Evolutionary conservation across 169 alveolate genomes (phyloP).

Genomic region (Nephromyces sp.): DNA sequence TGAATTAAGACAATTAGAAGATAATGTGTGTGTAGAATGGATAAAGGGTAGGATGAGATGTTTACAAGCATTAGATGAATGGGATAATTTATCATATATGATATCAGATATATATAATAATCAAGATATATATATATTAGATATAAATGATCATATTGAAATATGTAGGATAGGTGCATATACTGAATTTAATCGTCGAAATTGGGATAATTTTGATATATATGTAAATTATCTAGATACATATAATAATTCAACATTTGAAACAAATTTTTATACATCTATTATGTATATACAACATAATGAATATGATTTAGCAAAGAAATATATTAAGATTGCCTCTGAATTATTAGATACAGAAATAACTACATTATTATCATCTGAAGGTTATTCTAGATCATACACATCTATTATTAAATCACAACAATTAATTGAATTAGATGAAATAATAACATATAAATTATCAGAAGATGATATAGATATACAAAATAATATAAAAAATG

Average conservation of each 20-base stretch:
- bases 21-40: constrained; percentile 33
- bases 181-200: too few relatives aligned
- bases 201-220: too few relatives aligned
- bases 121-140: neutral
- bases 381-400: constrained; percentile 75
- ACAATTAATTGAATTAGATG: constrained; percentile 70
- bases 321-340: constrained; percentile 57
- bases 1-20: constrained; percentile 37
- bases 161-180: too few relatives aligned
- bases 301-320: constrained; percentile 51
- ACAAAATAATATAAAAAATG: too few relatives aligned
- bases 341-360: constrained; percentile 64
- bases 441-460: too few relatives aligned
- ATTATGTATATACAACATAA: constrained; percentile 53
- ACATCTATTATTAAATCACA: constrained; percentile 64
- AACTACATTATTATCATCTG: constrained; percentile 67
- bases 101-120: neutral
- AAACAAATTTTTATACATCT: constrained; percentile 62
- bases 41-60: constrained; percentile 26
- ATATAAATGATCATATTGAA: too few relatives aligned
- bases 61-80: constrained; percentile 13
- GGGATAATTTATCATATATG: constrained; percentile 2
- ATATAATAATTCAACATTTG: constrained; percentile 52
- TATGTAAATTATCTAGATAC: too few relatives aligned
- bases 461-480: too few relatives aligned